Base-by-base conservation (phyloP, 2,329 filamentous ascomycete species). In the Aureobasidium musti region DNA sequence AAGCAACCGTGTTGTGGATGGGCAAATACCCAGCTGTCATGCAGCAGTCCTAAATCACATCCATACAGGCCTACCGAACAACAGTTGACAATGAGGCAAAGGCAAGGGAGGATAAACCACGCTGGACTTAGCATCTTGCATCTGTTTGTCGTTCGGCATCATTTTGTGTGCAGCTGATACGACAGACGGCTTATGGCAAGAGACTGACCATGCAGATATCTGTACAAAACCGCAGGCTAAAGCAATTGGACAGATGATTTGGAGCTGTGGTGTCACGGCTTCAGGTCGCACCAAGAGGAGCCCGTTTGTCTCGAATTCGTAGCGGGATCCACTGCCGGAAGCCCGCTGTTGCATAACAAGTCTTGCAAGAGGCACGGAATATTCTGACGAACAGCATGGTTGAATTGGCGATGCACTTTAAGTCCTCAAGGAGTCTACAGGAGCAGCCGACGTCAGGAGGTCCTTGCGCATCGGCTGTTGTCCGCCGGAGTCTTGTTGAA, bases 281-380 rank as follows among this genome's bases (percentile, higher is more conserved):
- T 63, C 33, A 45, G 60, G 60, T 64, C 3, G 26, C 28, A 64
- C 61, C 47, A 64, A 43, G 61, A 64, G 61, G 61, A 39, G 49
- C 47, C 19, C 61, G 61, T 64, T 64, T 64, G 61, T 64, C 61
- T 64, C 61, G 47, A 52, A 63, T 43, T 52, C 17, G 26, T 45
- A 26, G 47, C 61, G 61, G 61, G 35, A 53, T 43, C 61, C 35
- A 54, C 61, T 43, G 37, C 61, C 49, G 61, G 49, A 64, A 64
- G 61, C 61, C 61, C 61, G 61, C 49, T 54, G 35, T 43, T 64
- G 61, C 61, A 64, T 64, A 37, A 54, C 47, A 45, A 64, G 47
- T 53, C 33, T 64, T 54, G 47, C 35, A 26, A 64, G 61, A 53
- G 61, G 61, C 61, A 64, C 61, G 49, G 35, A 64, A 53, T 23